Base-by-base conservation (phyloP, 192 early-diverging fungal genomes). In the Backusella morwellensis region DNA sequence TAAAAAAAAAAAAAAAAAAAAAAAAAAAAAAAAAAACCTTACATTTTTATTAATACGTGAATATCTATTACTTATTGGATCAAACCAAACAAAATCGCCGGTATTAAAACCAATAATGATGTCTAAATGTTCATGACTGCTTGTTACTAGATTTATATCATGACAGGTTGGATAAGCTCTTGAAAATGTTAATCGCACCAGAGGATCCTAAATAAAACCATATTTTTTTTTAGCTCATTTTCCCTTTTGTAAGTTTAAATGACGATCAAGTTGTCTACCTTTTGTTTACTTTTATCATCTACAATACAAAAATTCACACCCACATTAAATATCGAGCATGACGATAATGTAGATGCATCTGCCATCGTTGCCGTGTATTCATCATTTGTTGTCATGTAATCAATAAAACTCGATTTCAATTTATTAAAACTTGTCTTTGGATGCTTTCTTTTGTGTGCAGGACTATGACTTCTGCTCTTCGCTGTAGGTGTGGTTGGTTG, bases 31-130 rank as follows among this genome's bases (percentile, higher is more conserved):
- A 72, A 14, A 66, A 63, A 29, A 29, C 0, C 26, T 47, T 84
- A 91, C 92, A 84, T 90, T 88, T 76, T 94, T 93, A 80, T 98
- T 99, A 32, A 95, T 79, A 50, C 97, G 82, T 36, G 82, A 82
- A 80, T 95, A 97, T 78, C 95, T 95, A 75, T 95, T 95, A 44
- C 91, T 88, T 8, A 98, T 84, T 7, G 96, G 91, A 72, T 95
- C 95, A 77, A 92, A 97, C 89, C 92, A 93, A 35, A 98, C 84
- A 36, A 91, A 83, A 73, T 96, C 92, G n/a, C 94, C 94, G 12
- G 91, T 88, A 9, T 87, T 88, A 76, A 90, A 92, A 5, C 95
- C 96, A 83, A 97, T 91, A n/a, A 97, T 86, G 6, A 96, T 87
- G 75, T 97, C 95, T 74, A 98, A 78, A 70, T 89, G 92, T 44